Base-by-base conservation (phyloP, 148 eudicot genomes). In the Rheum nobile region DNA sequence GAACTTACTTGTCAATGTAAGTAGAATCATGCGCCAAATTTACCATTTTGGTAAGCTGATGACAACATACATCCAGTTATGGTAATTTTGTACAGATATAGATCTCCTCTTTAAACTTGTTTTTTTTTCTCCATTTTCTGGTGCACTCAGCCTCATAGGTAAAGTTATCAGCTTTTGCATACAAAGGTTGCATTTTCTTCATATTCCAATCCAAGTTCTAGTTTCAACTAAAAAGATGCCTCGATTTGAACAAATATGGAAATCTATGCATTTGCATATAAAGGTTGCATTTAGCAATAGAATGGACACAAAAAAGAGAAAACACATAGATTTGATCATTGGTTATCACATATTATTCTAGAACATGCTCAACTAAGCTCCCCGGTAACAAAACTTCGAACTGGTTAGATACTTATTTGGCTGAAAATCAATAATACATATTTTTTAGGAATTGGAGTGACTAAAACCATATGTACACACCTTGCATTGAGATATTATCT, bases 401-500 rank as follows among this genome's bases (percentile, higher is more conserved):
- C 10, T 67, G 19, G 38, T 0, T 34, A 2, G 71, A 67, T 32
- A 14, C 22, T 37, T 17, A 38, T 67, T 12, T 67, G 1, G 38
- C 41, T 67, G 57, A 54, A 54, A 54, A 46, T 1, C 21, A 46
- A 14, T 14, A 54, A 54, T 7, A 54, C 1, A 54, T 17, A 46
- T 6, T 57, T 57, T 28, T 57, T 34, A 57, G 67, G 28, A 57
- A 11, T 57, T 24, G 16, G 67, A 57, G 21, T 28, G 8, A 28
- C 28, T 57, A 28, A 26, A 65, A 32, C 69, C 69, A 65, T 65
- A 32, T 32, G 41, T 63, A 61, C 79, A 73, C 32, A 91, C 98
- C 98, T 87, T 87, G 93, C 84, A 84, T 86, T 50, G 98, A 88
- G 77, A 94, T 88, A 77, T 89, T 94, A 52, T 83, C 81, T n/a